A percentile compares a stretch with the other conserved stretches of the same genome.
phyloP scores from a whole-genome alignment of 805 yeast species.

The Starmera pachycereana region DNA sequence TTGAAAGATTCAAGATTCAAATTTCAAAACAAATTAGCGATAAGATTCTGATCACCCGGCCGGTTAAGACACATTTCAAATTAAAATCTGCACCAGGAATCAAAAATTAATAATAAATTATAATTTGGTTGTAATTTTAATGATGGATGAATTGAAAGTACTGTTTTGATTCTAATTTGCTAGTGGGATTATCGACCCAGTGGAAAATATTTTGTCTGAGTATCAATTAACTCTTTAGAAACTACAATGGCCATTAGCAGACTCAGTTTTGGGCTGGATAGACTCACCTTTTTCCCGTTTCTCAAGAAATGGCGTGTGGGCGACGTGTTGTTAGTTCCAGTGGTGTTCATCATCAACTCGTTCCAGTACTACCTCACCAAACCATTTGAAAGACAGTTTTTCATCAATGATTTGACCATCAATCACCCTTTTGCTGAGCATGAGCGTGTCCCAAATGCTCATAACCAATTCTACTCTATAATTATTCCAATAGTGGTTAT shows the following conservation, averaged over 20 bases:
- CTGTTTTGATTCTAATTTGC: too few species aligned
- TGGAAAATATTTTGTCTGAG: too few species aligned
- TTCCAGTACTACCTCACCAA: conserved; percentile 23
- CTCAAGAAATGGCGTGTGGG: conserved; percentile 29
- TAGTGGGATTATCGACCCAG: too few species aligned
- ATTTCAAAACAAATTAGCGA: too few species aligned
- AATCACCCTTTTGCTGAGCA: conserved; percentile 71
- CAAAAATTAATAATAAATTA: too few species aligned
- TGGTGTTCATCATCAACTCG: conserved; percentile 21
- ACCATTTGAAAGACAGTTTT: conserved; percentile 77
- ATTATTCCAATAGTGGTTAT: conserved; percentile 39
- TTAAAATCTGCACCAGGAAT: too few species aligned
- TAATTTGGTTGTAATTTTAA: too few species aligned
- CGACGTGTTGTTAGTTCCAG: conserved; percentile 23
- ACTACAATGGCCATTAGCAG: conserved; percentile 17
- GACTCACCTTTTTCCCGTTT: conserved; percentile 12
- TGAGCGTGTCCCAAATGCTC: conserved; percentile 57
- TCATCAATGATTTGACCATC: conserved; percentile 62
- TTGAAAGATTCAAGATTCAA: too few species aligned
- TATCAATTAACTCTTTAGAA: too few species aligned
- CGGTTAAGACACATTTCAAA: too few species aligned
- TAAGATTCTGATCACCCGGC: too few species aligned
- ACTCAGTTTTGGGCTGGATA: conserved; percentile 15
- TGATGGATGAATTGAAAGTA: too few species aligned
- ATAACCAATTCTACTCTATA: conserved; percentile 43